Percentiles rank a stretch among this genome's conserved stretches.
These are phyloP conservation scores for Boletus speciosus DNA, from an alignment of 768 basidiomycete genomes.

Conservation along the genomic window DNA sequence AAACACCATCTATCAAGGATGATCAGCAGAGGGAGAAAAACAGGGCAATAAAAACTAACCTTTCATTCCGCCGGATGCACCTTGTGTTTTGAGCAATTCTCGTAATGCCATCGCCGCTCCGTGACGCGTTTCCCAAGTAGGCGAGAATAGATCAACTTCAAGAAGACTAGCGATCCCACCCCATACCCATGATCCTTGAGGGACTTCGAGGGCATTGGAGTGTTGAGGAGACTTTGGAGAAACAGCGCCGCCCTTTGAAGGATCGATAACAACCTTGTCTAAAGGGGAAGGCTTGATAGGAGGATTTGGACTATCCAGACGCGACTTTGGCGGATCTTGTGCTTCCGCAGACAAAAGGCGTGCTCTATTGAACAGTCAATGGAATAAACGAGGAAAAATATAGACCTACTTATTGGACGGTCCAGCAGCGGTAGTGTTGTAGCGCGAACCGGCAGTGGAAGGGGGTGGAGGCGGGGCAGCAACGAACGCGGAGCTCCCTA, in stretches of 20 bases:
- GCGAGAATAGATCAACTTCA: slow-evolving; percentile 79
- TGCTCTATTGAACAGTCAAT: slow-evolving; percentile 43
- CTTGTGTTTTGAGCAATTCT: slow-evolving; percentile 83
- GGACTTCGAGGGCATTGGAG: slow-evolving; percentile 73
- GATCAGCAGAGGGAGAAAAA: not conserved
- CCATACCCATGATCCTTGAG: slow-evolving; percentile 80
- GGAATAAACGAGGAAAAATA: not conserved
- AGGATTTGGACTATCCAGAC: slow-evolving; percentile 55
- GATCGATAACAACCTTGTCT: slow-evolving; percentile 76
- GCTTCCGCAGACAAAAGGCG: slow-evolving; percentile 71
- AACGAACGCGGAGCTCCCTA: slow-evolving; percentile 80
- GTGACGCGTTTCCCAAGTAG: slow-evolving; percentile 91
- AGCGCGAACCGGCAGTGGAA: slow-evolving; percentile 58
- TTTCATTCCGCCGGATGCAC: slow-evolving; percentile 77
- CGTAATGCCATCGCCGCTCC: slow-evolving; percentile 89
- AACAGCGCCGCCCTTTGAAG: slow-evolving; percentile 81
- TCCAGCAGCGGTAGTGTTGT: slow-evolving; percentile 53
- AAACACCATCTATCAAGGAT: slow-evolving; percentile 44
- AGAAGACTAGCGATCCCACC: slow-evolving; percentile 76
- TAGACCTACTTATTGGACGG: slow-evolving; percentile 54
- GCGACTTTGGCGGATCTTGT: slow-evolving; percentile 45
- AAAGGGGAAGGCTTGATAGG: slow-evolving; percentile 35
- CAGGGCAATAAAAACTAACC: slow-evolving; percentile 37
- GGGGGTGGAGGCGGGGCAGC: slow-evolving; percentile 61
- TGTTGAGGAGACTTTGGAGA: slow-evolving; percentile 74